A percentile compares a stretch with the other conserved stretches of the same genome.
Conservation (phyloP, 2,329 filamentous ascomycete species). For the Knufia fluminis region DNA sequence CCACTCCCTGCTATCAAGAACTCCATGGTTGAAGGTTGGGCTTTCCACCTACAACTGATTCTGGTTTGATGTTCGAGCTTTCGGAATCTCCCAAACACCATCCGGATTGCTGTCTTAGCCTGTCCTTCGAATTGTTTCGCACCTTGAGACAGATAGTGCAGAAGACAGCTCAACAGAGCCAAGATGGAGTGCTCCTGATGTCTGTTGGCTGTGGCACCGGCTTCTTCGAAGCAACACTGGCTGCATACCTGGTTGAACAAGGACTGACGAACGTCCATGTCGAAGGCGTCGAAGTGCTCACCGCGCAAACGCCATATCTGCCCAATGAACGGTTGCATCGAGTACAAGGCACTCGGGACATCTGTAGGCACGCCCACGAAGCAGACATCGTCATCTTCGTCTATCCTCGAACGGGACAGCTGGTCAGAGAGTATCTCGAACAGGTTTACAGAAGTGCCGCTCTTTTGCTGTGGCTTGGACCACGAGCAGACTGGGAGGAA, state of each 20-base stretch:
- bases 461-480: not conserved
- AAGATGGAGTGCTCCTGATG: not conserved
- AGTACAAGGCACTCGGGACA: slow-evolving; percentile 7
- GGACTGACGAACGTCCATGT: not conserved
- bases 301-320: not conserved
- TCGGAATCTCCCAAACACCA: slow-evolving; percentile 1
- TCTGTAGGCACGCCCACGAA: not conserved
- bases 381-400: slow-evolving; percentile 5
- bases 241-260: not conserved
- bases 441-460: not conserved
- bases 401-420: not conserved
- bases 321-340: not conserved
- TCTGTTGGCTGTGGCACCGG: slow-evolving; percentile 5
- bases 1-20: no score
- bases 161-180: not conserved
- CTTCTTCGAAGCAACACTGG: not conserved
- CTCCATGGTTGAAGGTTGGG: not conserved
- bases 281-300: not conserved
- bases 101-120: slow-evolving; percentile 3
- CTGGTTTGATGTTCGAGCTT: slow-evolving; percentile 1
- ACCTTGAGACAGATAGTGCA: not conserved
- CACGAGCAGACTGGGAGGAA: slow-evolving; percentile 3
- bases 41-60: no score
- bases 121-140: not conserved
- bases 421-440: slow-evolving; percentile 3